Evolutionary conservation across 805 yeast species (phyloP).

Genomic region (Teunomyces atbi): DNA sequence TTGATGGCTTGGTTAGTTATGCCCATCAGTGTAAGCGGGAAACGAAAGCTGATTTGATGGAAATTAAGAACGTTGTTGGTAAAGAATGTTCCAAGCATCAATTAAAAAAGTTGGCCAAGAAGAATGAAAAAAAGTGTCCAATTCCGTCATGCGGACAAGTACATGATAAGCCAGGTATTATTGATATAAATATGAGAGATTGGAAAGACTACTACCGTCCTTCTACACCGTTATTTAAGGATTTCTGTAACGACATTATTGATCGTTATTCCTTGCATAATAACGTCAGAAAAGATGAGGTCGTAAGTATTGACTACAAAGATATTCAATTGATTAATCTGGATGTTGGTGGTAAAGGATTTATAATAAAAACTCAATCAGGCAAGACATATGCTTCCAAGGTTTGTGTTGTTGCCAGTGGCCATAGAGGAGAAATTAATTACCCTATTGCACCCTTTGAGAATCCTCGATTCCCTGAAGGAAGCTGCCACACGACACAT

Average conservation of each 20-base stretch:
- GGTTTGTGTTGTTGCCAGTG: constrained; percentile 33
- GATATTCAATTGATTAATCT: constrained; percentile 21
- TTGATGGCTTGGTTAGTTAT: constrained; percentile 43
- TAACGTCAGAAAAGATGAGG: constrained; percentile 32
- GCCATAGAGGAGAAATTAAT: constrained; percentile 35
- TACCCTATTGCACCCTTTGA: constrained; percentile 26
- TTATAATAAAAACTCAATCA: constrained; percentile 27
- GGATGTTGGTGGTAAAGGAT: constrained; percentile 27
- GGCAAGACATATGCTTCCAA: constrained; percentile 35
- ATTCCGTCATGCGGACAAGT: constrained; percentile 13
- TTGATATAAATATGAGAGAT: constrained; percentile 44
- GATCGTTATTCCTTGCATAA: constrained; percentile 29
- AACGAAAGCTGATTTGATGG: constrained; percentile 30
- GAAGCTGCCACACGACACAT: constrained; percentile 38
- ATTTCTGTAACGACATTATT: constrained; percentile 36
- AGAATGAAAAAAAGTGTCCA: constrained; percentile 15
- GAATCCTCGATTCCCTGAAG: constrained; percentile 16
- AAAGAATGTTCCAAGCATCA: constrained; percentile 44
- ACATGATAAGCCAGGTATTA: constrained; percentile 34
- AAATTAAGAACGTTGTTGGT: constrained; percentile 44
- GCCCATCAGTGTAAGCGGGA: constrained; percentile 33
- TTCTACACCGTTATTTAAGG: constrained; percentile 36
- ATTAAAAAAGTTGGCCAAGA: constrained; percentile 27
- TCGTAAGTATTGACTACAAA: constrained; percentile 29
- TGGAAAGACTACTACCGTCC: constrained; percentile 46